Conservation (phyloP, 2,329 filamentous ascomycete genomes). For the Plectosphaerella plurivora region DNA sequence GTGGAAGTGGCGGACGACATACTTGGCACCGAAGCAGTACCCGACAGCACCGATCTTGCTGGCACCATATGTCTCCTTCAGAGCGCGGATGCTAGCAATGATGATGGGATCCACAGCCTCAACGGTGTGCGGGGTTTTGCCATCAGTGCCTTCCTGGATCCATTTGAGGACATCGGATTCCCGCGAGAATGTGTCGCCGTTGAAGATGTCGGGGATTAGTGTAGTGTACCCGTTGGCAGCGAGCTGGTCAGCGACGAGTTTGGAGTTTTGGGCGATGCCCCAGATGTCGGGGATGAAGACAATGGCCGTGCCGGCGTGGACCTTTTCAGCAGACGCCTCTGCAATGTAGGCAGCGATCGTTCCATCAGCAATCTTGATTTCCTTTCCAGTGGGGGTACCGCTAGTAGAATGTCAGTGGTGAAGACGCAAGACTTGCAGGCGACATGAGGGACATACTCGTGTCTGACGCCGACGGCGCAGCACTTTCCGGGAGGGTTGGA, state of each 20-base stretch:
- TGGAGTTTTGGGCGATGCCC: conserved; percentile 43
- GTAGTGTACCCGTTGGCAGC: conserved; percentile 33
- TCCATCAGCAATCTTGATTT: conserved; percentile 35
- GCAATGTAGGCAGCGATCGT: conserved; percentile 47
- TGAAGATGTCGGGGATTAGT: conserved; percentile 31
- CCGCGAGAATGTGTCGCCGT: conserved; percentile 24
- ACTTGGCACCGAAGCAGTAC: conserved; percentile 76
- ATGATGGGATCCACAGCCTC: conserved; percentile 27
- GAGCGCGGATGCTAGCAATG: conserved; percentile 41
- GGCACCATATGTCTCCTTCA: conserved; percentile 50
- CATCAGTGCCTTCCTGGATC: conserved; percentile 35
- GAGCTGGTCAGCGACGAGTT: conserved; percentile 34
- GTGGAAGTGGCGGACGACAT: conserved; percentile 63
- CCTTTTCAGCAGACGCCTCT: conserved; percentile 33
- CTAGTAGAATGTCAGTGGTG: conserved; percentile 20
- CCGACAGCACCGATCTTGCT: conserved; percentile 62
- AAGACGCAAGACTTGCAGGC: not conserved
- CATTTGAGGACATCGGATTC: conserved; percentile 26
- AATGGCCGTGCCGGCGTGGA: conserved; percentile 36
- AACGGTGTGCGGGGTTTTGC: conserved; percentile 39
- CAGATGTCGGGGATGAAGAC: conserved; percentile 45
- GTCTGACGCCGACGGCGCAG: conserved; percentile 48
- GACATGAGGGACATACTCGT: conserved; percentile 40
- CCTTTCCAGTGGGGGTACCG: conserved; percentile 41
- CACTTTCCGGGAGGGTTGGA: conserved; percentile 48